Evolutionary conservation across 1,284 basidiomycete genomes (phyloP), one percentile per base, ranked within the genome.

Genomic region (Marasmius oreades): DNA sequence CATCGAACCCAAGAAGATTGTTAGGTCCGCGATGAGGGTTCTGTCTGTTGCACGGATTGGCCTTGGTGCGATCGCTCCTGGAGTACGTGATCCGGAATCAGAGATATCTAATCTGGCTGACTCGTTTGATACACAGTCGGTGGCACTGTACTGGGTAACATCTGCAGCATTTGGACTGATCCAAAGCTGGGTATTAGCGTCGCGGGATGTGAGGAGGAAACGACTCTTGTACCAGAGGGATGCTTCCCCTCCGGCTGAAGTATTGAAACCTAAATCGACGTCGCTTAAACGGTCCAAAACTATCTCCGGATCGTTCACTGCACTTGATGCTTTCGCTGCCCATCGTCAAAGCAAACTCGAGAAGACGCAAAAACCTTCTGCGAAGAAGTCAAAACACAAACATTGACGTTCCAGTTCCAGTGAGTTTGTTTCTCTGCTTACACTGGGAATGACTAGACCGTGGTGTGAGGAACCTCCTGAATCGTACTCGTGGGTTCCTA

Each of bases 101-200:
- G 48, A 50, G 26, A 34, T 18, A 44, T 46, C 47, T 16, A 20
- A 36, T 23, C 42, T 20, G 16, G 61, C 60, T 51, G 53, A 63
- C 52, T 58, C 55, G 43, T 2, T 18, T 60, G 26, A 54, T 58
- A 33, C 36, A 4, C 62, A 94, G 90, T 83, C 88, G 50, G 78
- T 95, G 18, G 77, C 87, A 46, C 64, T 94, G 18, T 95, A 93
- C 67, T 95, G 93, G 93, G 76, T 90, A 2, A 85, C 90, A 5
- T 94, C 92, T 6, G 88, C 92, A 23, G 70, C 82, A 18, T 91
- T 90, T 66, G 92, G 92, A 36, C 73, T 95, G 22, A 59, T 87
- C 16, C 92, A 95, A 67, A 89, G 90, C 6, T 88, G 86, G 79
- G 62, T 80, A n/a, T 77, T 95, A 57, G 85, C 90, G 55, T 87